Percentiles rank a stretch among this genome's conserved stretches.
Conservation (phyloP, 2,329 filamentous ascomycete species). For the Ophiocordyceps sinensis region DNA sequence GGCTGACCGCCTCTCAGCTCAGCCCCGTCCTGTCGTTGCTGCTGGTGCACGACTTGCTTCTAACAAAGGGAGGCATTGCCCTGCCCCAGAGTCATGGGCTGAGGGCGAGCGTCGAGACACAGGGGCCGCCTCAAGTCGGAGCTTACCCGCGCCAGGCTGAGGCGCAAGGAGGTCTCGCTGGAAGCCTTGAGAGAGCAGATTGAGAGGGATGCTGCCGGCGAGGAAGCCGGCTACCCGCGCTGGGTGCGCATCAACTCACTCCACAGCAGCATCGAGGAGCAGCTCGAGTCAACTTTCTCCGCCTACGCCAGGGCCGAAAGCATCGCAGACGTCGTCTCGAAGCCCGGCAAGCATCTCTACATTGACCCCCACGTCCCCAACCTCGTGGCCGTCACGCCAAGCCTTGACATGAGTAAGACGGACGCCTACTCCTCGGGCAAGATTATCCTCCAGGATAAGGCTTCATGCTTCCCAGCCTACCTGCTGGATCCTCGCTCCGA, state of each 20-base stretch:
- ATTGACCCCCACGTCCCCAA: constrained; percentile 75
- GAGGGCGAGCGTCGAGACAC: constrained; percentile 62
- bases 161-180: constrained; percentile 53
- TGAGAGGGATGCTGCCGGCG: constrained; percentile 31
- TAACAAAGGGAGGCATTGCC: constrained; percentile 70
- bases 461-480: constrained; percentile 91
- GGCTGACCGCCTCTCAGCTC: constrained; percentile 35
- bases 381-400: constrained; percentile 62
- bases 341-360: constrained; percentile 38
- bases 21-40: constrained; percentile 68
- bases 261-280: constrained; percentile 52
- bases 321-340: constrained; percentile 39
- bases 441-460: constrained; percentile 90
- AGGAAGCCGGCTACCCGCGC: constrained; percentile 54
- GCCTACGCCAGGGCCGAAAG: constrained; percentile 41
- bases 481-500: constrained; percentile 54
- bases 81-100: constrained; percentile 69
- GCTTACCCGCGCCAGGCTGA: constrained; percentile 64
- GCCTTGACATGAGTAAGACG: constrained; percentile 56
- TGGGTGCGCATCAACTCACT: constrained; percentile 85
- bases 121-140: constrained; percentile 70
- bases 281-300: constrained; percentile 62
- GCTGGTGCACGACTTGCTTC: constrained; percentile 71
- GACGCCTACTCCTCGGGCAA: constrained; percentile 60
- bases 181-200: constrained; percentile 49